phyloP scores from a whole-genome alignment of 78 protist genomes.

The Speleostelium caveatum region DNA sequence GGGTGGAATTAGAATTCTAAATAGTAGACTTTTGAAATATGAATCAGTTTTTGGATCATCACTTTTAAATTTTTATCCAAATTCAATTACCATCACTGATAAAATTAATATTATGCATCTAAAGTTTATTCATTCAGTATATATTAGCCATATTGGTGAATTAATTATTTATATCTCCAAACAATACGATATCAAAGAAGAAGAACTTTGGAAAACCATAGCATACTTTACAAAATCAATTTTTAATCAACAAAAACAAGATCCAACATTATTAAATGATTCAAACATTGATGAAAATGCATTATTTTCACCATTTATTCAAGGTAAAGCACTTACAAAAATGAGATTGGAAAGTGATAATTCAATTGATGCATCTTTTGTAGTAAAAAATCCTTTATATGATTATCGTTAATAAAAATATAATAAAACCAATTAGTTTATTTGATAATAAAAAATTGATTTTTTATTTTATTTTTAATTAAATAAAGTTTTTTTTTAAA shows the following conservation, averaged over 20 bases:
- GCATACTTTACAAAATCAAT: too few relatives aligned
- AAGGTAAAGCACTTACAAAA: neutral
- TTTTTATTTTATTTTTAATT: neutral
- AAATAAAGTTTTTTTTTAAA: neutral
- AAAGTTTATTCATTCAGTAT: neutral
- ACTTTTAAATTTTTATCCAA: neutral
- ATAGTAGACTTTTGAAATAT: neutral
- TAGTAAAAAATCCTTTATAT: neutral
- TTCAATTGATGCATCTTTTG: neutral
- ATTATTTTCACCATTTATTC: neutral
- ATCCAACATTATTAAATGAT: too few relatives aligned
- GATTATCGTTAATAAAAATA: too few relatives aligned
- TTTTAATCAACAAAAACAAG: too few relatives aligned
- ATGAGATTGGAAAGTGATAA: constrained; percentile 15
- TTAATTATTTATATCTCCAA: neutral
- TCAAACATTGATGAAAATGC: constrained; percentile 2
- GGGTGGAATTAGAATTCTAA: neutral
- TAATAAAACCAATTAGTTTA: too few relatives aligned
- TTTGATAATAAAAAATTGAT: too few relatives aligned
- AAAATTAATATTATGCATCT: neutral
- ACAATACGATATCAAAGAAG: neutral
- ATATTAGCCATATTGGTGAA: neutral
- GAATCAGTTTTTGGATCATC: neutral
- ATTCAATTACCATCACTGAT: neutral
- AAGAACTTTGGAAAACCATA: neutral